Evolutionary conservation across 257 asterid species (phyloP).

Genomic region (Lycium ferocissimum): DNA sequence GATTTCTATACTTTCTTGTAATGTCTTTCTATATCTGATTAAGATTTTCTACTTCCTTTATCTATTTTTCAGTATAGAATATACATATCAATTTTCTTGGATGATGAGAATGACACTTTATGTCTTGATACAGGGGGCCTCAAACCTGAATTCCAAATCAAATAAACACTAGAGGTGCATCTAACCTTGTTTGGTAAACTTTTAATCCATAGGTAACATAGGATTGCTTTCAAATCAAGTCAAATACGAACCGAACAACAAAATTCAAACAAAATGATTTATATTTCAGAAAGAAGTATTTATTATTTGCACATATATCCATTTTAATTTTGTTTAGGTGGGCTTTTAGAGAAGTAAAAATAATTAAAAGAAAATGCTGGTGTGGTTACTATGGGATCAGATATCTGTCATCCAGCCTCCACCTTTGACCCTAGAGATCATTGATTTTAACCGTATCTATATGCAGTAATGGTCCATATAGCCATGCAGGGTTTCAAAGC

Average conservation of each 20-base stretch:
- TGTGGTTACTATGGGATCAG: neutral
- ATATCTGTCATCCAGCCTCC: neutral
- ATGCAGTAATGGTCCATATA: neutral
- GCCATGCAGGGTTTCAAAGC: too few relatives aligned
- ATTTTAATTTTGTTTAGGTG: neutral
- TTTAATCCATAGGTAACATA: neutral
- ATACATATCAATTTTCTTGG: neutral
- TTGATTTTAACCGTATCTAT: neutral
- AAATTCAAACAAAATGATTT: neutral
- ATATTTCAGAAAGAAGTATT: neutral
- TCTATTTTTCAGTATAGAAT: neutral
- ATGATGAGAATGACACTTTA: neutral
- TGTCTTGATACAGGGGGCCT: neutral
- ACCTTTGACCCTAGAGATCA: neutral
- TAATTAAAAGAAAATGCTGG: neutral
- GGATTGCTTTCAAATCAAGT: neutral
- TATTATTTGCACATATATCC: too few relatives aligned
- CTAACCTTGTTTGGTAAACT: neutral
- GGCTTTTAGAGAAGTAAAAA: neutral
- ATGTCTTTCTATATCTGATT: neutral
- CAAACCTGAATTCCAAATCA: neutral
- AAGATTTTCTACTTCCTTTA: neutral
- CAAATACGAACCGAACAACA: neutral
- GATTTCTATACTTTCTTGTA: too few relatives aligned
- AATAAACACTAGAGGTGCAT: neutral